Evolutionary conservation across 2,329 filamentous ascomycete species (phyloP), one percentile per base, ranked within the genome.

Genomic region (Hirsutella thompsonii): DNA sequence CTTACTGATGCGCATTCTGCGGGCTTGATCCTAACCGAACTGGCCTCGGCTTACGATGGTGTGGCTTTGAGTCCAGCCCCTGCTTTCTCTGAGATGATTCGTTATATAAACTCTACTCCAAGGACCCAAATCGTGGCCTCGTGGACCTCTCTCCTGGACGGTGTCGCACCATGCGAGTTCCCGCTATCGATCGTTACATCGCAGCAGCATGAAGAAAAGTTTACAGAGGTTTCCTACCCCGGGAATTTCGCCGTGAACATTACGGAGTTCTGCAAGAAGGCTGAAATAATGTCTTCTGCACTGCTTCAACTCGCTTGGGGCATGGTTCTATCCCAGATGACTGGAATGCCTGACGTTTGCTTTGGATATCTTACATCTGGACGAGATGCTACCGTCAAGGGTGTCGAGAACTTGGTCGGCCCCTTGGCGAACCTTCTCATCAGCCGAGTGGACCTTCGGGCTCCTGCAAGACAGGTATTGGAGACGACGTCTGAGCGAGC

Each of bases 341-440:
- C 70, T 1, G 63, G 63, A 0, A 54, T 57, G 1, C 56, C 58
- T 3, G 65, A 71, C 33, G 62, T 74, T 0, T 69, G 66, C 23
- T 76, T 76, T 44, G 73, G 72, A 1, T 70, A 74, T 42, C 62
- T 74, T 0, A 53, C 70, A 3, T 70, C 69, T 0, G 73, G 73
- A 2, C 61, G 74, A 13, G 72, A 76, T 44, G 60, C 67, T 4
- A 63, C 69, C 1, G 56, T 77, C 1, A 54, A 60, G 2, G 62
- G 64, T 1, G 66, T 75, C 10, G 59, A 67, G 2, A 58, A 66
- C 3, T 64, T 70, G 2, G 62, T 70, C 10, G 73, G 74, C 0
- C 60, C 64, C 9, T 69, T 74, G 37, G 69, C 76, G 44, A 74
- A 72, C 41, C 73, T 75, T 64, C 60, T 76, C 3, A 66, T 71